Percentiles rank a stretch among this genome's conserved stretches.
Conservation (phyloP, 176 grass and related monocot genomes). For the Hsuehochloa calcarea region DNA sequence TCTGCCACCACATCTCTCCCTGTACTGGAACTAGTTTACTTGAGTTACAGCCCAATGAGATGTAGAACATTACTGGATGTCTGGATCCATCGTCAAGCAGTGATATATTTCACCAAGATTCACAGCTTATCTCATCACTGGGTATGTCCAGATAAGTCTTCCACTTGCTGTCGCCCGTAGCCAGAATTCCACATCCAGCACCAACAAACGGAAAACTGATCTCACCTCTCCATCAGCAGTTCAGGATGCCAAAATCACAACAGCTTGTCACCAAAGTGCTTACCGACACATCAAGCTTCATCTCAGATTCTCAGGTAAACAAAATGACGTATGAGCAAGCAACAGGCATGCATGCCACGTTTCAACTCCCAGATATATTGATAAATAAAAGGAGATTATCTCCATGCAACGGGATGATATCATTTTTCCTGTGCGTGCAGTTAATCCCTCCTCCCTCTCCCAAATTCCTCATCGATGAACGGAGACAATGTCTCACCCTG, state of each 20-base stretch:
- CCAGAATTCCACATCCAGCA: neutral
- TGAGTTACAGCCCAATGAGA: neutral
- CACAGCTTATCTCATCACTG: neutral
- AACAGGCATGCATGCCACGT: neutral
- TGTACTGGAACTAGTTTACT: neutral
- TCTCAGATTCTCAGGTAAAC: neutral
- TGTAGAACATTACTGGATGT: neutral
- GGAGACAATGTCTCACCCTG: no score
- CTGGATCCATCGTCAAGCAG: no score
- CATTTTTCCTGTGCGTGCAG: no score
- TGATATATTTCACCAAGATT: neutral
- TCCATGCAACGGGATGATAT: no score
- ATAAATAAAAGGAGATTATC: neutral
- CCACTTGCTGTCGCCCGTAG: neutral
- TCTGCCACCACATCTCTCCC: neutral
- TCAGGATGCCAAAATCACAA: neutral
- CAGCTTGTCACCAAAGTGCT: neutral
- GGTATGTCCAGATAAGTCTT: neutral
- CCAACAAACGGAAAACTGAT: neutral
- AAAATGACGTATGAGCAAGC: neutral
- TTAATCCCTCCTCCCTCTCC: no score
- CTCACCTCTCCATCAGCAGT: neutral
- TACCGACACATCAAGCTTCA: neutral
- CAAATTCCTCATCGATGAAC: no score
- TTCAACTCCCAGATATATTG: neutral